Percentiles rank a stretch among this genome's conserved stretches.
Conservation (phyloP, 768 basidiomycete genomes). For the Mrakia blollopis region DNA sequence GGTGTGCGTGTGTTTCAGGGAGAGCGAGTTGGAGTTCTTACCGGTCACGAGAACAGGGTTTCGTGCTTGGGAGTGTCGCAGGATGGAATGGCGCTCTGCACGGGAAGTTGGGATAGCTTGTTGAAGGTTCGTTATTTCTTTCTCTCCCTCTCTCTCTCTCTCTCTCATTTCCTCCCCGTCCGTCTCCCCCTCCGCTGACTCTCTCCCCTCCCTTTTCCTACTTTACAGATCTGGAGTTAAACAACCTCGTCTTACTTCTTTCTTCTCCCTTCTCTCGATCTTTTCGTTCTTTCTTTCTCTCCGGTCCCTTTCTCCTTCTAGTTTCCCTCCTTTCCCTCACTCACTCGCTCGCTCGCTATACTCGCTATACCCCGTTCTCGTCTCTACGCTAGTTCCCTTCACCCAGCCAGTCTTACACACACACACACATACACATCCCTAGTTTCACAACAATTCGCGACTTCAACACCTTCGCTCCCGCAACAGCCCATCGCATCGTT, state of each 20-base stretch:
- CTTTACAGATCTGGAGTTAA: conserved; percentile 1
- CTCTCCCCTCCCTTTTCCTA: conserved; percentile 1
- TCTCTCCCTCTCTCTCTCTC: conserved; percentile 10
- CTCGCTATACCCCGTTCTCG: too few species aligned
- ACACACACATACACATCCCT: too few species aligned
- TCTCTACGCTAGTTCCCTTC: too few species aligned
- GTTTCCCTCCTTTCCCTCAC: not conserved
- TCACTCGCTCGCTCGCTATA: too few species aligned
- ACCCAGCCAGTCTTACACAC: too few species aligned
- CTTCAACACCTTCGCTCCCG: too few species aligned
- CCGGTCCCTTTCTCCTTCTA: conserved; percentile 35
- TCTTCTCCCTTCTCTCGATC: conserved; percentile 39
- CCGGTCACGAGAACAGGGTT: conserved; percentile 97
- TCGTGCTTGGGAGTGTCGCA: conserved; percentile 91
- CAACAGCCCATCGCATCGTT: too few species aligned
- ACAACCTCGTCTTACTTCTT: conserved; percentile 9
- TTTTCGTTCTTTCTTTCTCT: conserved; percentile 42
- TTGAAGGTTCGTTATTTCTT: conserved; percentile 63
- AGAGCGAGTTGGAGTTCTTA: conserved; percentile 93
- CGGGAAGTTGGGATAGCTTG: conserved; percentile 96
- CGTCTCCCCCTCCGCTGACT: conserved; percentile 1
- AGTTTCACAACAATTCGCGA: too few species aligned
- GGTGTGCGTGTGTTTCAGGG: conserved; percentile 46
- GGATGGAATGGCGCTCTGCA: conserved; percentile 98
- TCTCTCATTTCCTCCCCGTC: conserved; percentile 33